Evolutionary conservation across 208 protist genomes (phyloP).

Genomic region (Porcisia deanei): DNA sequence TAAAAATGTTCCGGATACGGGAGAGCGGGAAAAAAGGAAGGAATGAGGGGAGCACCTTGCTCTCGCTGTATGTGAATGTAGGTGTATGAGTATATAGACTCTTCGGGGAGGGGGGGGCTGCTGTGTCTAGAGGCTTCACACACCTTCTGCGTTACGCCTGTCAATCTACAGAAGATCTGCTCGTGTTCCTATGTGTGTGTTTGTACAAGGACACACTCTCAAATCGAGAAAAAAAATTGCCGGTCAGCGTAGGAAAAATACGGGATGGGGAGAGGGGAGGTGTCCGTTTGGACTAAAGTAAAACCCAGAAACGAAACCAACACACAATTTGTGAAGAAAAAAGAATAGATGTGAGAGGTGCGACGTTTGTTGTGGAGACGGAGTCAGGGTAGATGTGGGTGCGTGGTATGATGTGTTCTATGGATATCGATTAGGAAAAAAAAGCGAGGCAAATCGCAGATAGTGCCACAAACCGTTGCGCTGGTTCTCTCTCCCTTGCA

Average conservation of each 20-base stretch:
- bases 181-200: conserved; percentile 4
- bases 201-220: background rate
- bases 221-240: background rate
- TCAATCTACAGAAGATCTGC: background rate
- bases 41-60: background rate
- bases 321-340: conserved; percentile 1
- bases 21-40: background rate
- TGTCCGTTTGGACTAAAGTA: background rate
- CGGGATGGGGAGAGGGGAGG: background rate
- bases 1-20: background rate
- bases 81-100: conserved; percentile 1
- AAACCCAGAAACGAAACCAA: background rate
- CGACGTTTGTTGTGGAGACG: background rate
- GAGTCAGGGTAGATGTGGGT: background rate
- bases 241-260: background rate
- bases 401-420: background rate
- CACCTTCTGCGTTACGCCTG: background rate
- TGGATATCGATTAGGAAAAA: background rate
- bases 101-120: background rate
- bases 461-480: background rate
- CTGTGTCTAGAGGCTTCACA: background rate
- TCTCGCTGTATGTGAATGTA: conserved; percentile 1
- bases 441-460: background rate
- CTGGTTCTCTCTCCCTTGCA: background rate
- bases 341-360: conserved; percentile 3